Evolutionary conservation across 2,329 filamentous ascomycete genomes (phyloP).

Genomic region (Cercospora sp.): DNA sequence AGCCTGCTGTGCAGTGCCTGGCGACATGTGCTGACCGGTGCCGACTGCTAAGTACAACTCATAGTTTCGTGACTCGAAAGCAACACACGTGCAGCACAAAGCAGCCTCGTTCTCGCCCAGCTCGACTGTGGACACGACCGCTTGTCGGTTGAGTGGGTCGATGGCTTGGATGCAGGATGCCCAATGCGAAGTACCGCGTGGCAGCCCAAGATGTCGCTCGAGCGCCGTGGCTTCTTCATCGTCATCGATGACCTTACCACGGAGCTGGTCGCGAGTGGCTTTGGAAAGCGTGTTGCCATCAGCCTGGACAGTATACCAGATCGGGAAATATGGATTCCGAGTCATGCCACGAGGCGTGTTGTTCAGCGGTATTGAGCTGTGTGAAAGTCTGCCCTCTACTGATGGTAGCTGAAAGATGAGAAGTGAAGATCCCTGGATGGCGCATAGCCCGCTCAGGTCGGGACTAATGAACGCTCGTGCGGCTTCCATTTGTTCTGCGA

Average conservation of each 20-base stretch:
- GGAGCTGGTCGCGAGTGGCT: constrained; percentile 58
- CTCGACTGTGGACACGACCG: constrained; percentile 72
- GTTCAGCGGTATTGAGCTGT: constrained; percentile 62
- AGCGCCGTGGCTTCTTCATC: constrained; percentile 26
- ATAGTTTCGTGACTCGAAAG: constrained; percentile 84
- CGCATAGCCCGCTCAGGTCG: constrained; percentile 53
- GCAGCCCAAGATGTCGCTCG: constrained; percentile 79
- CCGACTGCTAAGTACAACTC: constrained; percentile 92
- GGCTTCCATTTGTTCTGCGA: constrained; percentile 73
- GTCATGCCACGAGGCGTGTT: constrained; percentile 89
- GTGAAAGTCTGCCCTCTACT: constrained; percentile 31
- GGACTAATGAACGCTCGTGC: constrained; percentile 97
- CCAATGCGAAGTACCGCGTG: constrained; percentile 81
- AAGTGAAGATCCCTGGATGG: constrained; percentile 31
- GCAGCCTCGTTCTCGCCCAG: constrained; percentile 88
- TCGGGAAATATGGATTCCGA: constrained; percentile 80
- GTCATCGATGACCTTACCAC: constrained; percentile 23
- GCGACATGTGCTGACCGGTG: constrained; percentile 79
- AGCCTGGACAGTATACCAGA: constrained; percentile 92
- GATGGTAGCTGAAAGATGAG: constrained; percentile 68
- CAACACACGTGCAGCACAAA: constrained; percentile 78
- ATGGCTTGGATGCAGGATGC: constrained; percentile 92
- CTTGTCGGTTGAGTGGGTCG: constrained; percentile 62
- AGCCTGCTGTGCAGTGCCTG: constrained; percentile 25
- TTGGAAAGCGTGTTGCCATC: constrained; percentile 89